Evolutionary conservation across 2,329 filamentous ascomycete genomes (phyloP), one percentile per base, ranked within the genome.

Genomic region (Lachnellula cervina): DNA sequence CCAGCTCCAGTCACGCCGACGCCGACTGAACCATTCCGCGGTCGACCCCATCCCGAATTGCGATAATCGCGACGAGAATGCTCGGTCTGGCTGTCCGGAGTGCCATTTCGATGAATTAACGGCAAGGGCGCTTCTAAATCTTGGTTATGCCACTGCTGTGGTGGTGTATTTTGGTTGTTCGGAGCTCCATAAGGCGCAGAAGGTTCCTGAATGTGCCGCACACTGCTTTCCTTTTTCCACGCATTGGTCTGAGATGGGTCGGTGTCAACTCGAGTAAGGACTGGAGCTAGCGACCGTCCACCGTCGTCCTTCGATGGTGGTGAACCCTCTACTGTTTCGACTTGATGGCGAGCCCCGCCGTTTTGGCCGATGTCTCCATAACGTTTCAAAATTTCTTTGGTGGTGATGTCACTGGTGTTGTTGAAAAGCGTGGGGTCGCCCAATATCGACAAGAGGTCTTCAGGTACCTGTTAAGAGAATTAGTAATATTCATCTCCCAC

Each of bases 381-480:
- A 55, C 90, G 85, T 71, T 93, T 96, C 51, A 99, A 80, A 53
- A 99, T 97, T 68, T 99, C 94, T 72, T 99, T 99, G 5, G 92
- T 96, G 1, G 93, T 97, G 59, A 97, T 86, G 58, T 99, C 93
- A 46, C 88, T 86, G 61, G 81, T 86, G 67, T 84, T 88, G 69
- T 86, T 90, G 73, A 95, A 93, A 51, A 96, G 82, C 21, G 82
- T 81, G 4, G 86, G 86, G 71, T 99, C 93, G 68, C 87, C 89
- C 25, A 97, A 79, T 51, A 97, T 86, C 52, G 89, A 87, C 66
- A 92, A 85, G 25, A 99, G 81, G 68, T 97, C 92, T 69, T 95
- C 90, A 0, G 94, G 94, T 47, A 99, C 91, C 94, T 97, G 64
- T 40, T 37, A 37, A 43, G 25, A 37, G 13, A 25, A 35, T 59